phyloP scores from a whole-genome alignment of 2,329 filamentous ascomycete genomes.

The Hypomyces perniciosus region DNA sequence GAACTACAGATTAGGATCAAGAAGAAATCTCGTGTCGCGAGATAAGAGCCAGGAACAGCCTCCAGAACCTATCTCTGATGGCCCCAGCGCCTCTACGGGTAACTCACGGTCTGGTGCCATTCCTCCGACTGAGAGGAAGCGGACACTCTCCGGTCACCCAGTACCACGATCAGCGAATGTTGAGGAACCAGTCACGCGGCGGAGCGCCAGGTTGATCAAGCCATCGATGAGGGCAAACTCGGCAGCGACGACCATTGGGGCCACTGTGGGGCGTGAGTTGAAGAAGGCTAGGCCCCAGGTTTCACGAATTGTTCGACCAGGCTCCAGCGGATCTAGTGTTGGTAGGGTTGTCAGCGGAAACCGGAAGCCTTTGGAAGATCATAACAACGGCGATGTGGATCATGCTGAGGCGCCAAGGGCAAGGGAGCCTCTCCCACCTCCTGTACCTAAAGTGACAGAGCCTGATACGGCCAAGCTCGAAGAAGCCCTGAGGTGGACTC shows the following conservation, averaged over 20 bases:
- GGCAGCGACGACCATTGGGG: slow-evolving; percentile 49
- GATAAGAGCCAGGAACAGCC: slow-evolving; percentile 25
- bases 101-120: slow-evolving; percentile 30
- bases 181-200: slow-evolving; percentile 56
- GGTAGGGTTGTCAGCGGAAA: slow-evolving; percentile 88
- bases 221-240: slow-evolving; percentile 62
- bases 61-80: slow-evolving; percentile 38
- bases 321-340: slow-evolving; percentile 62
- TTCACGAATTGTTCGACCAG: slow-evolving; percentile 58
- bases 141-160: slow-evolving; percentile 83
- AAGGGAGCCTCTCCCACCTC: slow-evolving; percentile 35
- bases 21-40: slow-evolving; percentile 33
- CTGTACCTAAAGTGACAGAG: slow-evolving; percentile 36
- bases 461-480: slow-evolving; percentile 59
- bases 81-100: slow-evolving; percentile 31
- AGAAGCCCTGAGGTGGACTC: slow-evolving; percentile 68
- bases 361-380: slow-evolving; percentile 65
- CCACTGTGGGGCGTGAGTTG: slow-evolving; percentile 60
- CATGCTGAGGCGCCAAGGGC: slow-evolving; percentile 51
- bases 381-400: slow-evolving; percentile 59
- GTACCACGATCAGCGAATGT: slow-evolving; percentile 45
- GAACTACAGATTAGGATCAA: slow-evolving; percentile 49
- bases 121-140: slow-evolving; percentile 64
- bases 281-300: slow-evolving; percentile 77
- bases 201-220: slow-evolving; percentile 69